These are phyloP conservation scores for Pseudogymnoascus destructans DNA, from an alignment of 2,329 filamentous ascomycete species.

Conservation along the genomic window DNA sequence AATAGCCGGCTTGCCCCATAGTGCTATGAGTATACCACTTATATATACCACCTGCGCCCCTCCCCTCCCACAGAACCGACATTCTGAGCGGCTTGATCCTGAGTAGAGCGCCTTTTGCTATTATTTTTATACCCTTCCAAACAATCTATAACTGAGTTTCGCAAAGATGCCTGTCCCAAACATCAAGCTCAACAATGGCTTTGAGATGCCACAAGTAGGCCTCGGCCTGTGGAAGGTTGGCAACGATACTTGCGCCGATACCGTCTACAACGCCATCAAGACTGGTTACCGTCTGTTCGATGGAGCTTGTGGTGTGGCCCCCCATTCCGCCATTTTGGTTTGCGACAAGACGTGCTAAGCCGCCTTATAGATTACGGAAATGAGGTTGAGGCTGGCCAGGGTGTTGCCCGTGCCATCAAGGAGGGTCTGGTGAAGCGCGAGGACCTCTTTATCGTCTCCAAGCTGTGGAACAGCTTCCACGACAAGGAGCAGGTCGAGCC, in stretches of 20 bases:
- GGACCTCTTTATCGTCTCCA: conserved; percentile 85
- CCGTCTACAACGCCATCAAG: conserved; percentile 54
- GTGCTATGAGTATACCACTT: conserved; percentile 1
- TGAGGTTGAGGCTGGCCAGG: conserved; percentile 64
- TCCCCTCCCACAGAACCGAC: neutral
- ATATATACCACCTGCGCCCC: neutral
- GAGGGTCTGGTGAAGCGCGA: conserved; percentile 71
- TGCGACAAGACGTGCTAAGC: conserved; percentile 1
- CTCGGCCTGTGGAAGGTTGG: conserved; percentile 61
- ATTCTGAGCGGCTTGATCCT: neutral
- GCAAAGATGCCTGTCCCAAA: conserved; percentile 26
- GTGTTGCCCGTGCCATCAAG: conserved; percentile 64
- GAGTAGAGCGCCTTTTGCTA: neutral
- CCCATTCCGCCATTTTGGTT: neutral
- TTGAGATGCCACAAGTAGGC: conserved; percentile 46
- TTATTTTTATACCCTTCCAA: neutral
- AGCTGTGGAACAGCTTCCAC: conserved; percentile 90
- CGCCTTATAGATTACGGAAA: conserved; percentile 59
- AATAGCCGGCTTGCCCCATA: conserved; percentile 7
- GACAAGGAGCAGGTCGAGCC: conserved; percentile 63
- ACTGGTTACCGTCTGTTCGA: conserved; percentile 48
- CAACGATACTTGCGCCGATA: conserved; percentile 47
- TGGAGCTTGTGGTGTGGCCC: conserved; percentile 39
- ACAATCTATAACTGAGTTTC: conserved; percentile 3
- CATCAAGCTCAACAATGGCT: conserved; percentile 34